These are phyloP conservation scores for Chlorociboria aeruginascens DNA, from an alignment of 495 filamentous ascomycete species.

Conservation along the genomic window DNA sequence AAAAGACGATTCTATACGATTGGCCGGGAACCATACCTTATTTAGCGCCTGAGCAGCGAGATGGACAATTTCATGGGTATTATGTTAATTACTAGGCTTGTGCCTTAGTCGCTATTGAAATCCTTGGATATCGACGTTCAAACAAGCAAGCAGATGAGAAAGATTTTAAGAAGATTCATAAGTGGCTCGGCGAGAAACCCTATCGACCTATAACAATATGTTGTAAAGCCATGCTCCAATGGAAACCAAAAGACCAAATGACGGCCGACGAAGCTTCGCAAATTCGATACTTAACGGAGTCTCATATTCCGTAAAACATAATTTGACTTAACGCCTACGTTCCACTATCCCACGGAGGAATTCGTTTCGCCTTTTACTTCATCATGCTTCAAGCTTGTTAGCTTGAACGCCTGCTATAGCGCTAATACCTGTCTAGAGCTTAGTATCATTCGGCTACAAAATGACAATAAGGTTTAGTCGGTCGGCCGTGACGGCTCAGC, in stretches of 20 bases:
- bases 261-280: background rate
- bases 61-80: constrained; percentile 7
- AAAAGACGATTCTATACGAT: constrained; percentile 8
- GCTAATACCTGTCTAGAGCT: too few relatives aligned
- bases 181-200: constrained; percentile 3
- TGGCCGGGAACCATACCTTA: constrained; percentile 16
- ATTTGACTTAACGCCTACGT: too few relatives aligned
- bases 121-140: constrained; percentile 1
- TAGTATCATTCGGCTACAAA: too few relatives aligned
- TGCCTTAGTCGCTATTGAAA: constrained; percentile 9
- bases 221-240: constrained; percentile 5
- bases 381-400: too few relatives aligned
- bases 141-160: background rate
- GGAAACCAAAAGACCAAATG: constrained; percentile 3
- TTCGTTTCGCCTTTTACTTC: too few relatives aligned
- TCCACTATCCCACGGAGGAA: too few relatives aligned
- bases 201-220: background rate
- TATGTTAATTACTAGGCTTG: constrained; percentile 12
- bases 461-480: too few relatives aligned
- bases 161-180: background rate
- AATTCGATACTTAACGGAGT: too few relatives aligned
- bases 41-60: constrained; percentile 15
- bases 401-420: too few relatives aligned
- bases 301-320: too few relatives aligned
- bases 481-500: too few relatives aligned